Percentiles rank a stretch among this genome's conserved stretches.
phyloP scores from a whole-genome alignment of 495 filamentous ascomycete genomes.

The Talaromyces thailandensis region DNA sequence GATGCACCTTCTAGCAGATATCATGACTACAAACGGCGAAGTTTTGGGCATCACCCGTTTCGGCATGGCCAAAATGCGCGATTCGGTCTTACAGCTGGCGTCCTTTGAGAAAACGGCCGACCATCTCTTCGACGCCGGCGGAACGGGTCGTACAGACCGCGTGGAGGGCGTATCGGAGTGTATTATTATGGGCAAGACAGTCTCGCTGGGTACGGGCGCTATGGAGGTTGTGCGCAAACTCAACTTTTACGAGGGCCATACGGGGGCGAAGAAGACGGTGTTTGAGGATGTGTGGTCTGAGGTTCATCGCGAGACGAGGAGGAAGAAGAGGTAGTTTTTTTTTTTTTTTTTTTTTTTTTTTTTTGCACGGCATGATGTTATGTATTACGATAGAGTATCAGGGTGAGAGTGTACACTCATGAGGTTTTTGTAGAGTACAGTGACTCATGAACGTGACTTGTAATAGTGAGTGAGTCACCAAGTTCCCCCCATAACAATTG shows the following conservation, averaged over 20 bases:
- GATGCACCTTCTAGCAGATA: constrained; percentile 96
- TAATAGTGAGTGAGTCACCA: background rate
- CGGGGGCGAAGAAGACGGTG: constrained; percentile 52
- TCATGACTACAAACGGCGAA: constrained; percentile 98
- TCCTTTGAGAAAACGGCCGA: constrained; percentile 98
- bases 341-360: background rate
- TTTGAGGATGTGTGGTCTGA: constrained; percentile 68
- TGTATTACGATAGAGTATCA: background rate
- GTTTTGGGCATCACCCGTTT: constrained; percentile 97
- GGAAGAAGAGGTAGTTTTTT: background rate
- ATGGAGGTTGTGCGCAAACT: constrained; percentile 78
- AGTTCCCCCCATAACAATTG: too few relatives aligned
- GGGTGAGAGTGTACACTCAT: background rate
- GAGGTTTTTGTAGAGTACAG: background rate
- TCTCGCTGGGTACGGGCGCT: constrained; percentile 83
- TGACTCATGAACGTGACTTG: background rate
- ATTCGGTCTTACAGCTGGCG: constrained; percentile 86
- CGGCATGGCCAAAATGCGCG: constrained; percentile 93
- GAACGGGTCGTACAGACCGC: constrained; percentile 74
- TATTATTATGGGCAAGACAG: constrained; percentile 96
- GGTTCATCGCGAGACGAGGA: background rate
- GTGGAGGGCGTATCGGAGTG: constrained; percentile 93
- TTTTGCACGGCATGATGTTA: background rate
- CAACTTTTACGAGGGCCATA: constrained; percentile 54
- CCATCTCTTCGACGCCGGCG: constrained; percentile 92